Evolutionary conservation across 345 rosid genomes (phyloP).

Genomic region (Raphanus raphanistrum): DNA sequence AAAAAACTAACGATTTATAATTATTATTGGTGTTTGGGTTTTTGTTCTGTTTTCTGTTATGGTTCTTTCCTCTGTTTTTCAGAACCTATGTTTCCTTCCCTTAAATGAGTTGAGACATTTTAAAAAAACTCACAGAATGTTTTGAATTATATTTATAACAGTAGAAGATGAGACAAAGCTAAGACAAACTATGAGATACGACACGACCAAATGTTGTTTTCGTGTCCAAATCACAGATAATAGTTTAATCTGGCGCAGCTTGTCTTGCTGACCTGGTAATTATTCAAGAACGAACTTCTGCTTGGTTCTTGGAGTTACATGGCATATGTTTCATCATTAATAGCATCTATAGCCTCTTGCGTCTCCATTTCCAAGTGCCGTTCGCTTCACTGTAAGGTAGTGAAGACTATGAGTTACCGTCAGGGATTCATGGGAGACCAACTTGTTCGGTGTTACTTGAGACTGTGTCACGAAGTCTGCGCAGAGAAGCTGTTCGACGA

Average conservation of each 20-base stretch:
- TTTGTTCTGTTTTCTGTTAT: no score
- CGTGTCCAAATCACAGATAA: not conserved
- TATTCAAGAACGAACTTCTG: slow-evolving; percentile 22
- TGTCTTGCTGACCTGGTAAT: not conserved
- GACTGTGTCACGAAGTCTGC: slow-evolving; percentile 41
- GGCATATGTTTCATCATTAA: slow-evolving; percentile 48
- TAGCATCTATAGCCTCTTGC: slow-evolving; percentile 46
- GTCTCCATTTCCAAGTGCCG: slow-evolving; percentile 40
- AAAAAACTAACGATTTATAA: no score
- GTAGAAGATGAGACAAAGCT: no score
- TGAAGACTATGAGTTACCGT: slow-evolving; percentile 54
- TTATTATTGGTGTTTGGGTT: no score
- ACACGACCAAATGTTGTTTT: slow-evolving; percentile 5
- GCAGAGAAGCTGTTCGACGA: slow-evolving; percentile 61
- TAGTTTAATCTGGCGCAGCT: not conserved
- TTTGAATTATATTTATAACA: no score
- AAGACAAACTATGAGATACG: slow-evolving; percentile 2
- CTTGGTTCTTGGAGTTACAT: slow-evolving; percentile 35
- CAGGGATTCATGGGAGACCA: slow-evolving; percentile 74
- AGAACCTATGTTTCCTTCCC: no score
- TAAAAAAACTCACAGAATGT: no score
- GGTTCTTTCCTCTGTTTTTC: no score
- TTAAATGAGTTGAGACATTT: no score
- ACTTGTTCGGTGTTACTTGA: slow-evolving; percentile 44
- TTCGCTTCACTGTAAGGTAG: slow-evolving; percentile 48